phyloP scores from a whole-genome alignment of 2,329 filamentous ascomycete species.

The Clonostachys chloroleuca region DNA sequence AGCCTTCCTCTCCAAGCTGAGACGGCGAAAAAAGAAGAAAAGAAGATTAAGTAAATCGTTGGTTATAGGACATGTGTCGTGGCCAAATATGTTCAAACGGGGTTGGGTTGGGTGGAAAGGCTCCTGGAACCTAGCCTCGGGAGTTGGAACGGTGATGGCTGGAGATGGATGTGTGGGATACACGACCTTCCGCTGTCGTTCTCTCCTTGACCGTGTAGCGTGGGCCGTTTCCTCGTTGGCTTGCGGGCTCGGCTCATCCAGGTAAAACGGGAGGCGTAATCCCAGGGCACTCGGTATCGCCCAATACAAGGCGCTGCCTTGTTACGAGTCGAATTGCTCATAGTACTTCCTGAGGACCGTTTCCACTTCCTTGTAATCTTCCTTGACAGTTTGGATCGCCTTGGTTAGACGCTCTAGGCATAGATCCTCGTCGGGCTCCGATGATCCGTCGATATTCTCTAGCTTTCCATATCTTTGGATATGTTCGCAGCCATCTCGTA shows the following conservation, averaged over 20 bases:
- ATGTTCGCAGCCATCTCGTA: constrained; percentile 91
- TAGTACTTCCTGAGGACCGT: constrained; percentile 67
- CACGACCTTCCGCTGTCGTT: background rate
- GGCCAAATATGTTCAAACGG: too few relatives aligned
- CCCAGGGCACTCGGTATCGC: too few relatives aligned
- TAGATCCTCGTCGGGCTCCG: constrained; percentile 60
- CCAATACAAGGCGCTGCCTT: too few relatives aligned
- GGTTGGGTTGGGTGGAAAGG: too few relatives aligned
- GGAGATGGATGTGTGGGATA: too few relatives aligned
- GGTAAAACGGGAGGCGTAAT: background rate
- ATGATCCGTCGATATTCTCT: constrained; percentile 72
- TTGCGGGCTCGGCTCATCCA: constrained; percentile 4
- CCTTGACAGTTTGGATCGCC: constrained; percentile 67
- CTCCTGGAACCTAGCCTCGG: too few relatives aligned
- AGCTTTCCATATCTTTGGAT: constrained; percentile 88
- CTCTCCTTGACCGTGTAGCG: background rate
- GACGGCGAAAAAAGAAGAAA: background rate
- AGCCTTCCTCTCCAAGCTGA: background rate
- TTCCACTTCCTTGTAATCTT: constrained; percentile 73
- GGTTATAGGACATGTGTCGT: too few relatives aligned
- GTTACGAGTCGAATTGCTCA: constrained; percentile 7
- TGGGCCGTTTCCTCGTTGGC: background rate
- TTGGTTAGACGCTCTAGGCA: constrained; percentile 68
- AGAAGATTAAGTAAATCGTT: too few relatives aligned
- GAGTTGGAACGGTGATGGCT: too few relatives aligned